Percentiles rank a stretch among this genome's conserved stretches.
These are phyloP conservation scores for Kazachstania sp. DNA, from an alignment of 1,139 yeast species.

Conservation along the genomic window DNA sequence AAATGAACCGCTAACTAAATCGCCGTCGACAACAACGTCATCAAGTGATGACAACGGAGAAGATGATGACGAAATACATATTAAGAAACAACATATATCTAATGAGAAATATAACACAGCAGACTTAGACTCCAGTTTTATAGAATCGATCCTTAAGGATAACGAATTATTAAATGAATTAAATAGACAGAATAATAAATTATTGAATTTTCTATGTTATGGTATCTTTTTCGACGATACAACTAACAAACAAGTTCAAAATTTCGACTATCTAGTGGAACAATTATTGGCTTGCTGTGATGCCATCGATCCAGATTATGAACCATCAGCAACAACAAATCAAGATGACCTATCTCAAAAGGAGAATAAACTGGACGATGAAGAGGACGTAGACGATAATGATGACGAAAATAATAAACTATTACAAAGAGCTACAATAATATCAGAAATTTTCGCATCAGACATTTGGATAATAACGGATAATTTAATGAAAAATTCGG, in stretches of 20 bases:
- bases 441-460: constrained; percentile 79
- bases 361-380: constrained; percentile 14
- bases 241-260: constrained; percentile 34
- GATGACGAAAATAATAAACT: constrained; percentile 2
- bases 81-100: background rate
- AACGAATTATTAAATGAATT: constrained; percentile 47
- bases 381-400: constrained; percentile 10
- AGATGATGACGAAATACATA: background rate
- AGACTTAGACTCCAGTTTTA: constrained; percentile 48
- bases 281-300: constrained; percentile 20
- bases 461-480: constrained; percentile 95
- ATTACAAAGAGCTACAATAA: constrained; percentile 27
- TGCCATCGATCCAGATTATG: constrained; percentile 6
- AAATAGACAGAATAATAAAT: constrained; percentile 36
- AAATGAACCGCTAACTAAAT: constrained; percentile 6
- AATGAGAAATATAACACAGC: constrained; percentile 27
- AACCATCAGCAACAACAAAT: background rate
- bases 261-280: constrained; percentile 30
- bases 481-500: constrained; percentile 69
- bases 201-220: constrained; percentile 44
- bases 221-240: constrained; percentile 31
- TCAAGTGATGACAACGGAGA: background rate
- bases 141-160: constrained; percentile 63
- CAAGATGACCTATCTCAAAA: background rate
- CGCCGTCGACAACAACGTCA: background rate